These are phyloP conservation scores for Ceratobasidium sp. DNA, from an alignment of 1,284 basidiomycete genomes.

Conservation along the genomic window DNA sequence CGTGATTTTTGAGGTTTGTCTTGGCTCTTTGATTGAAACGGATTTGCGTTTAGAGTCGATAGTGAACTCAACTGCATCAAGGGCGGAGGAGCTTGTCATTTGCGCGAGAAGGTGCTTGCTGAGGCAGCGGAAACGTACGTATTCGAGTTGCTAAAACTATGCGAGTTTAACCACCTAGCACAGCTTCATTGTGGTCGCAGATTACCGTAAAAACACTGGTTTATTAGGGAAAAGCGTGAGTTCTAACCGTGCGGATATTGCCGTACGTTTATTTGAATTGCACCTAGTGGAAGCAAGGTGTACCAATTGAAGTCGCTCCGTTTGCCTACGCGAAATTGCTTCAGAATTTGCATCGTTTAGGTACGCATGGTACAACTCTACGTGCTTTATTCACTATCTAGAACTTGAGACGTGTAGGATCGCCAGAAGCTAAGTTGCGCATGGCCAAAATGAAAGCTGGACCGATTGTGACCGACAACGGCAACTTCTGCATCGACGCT, in stretches of 20 bases:
- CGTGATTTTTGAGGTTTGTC: constrained; percentile 50
- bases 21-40: not conserved
- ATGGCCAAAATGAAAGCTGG: constrained; percentile 87
- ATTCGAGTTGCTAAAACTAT: not conserved
- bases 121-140: constrained; percentile 89
- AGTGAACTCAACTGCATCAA: constrained; percentile 91
- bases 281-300: constrained; percentile 82
- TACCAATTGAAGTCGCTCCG: constrained; percentile 95
- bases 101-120: constrained; percentile 96
- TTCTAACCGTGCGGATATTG: constrained; percentile 39
- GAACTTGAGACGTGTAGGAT: constrained; percentile 42
- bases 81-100: constrained; percentile 95
- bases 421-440: constrained; percentile 69
- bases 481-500: constrained; percentile 94
- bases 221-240: constrained; percentile 83
- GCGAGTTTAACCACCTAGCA: not conserved
- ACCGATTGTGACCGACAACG: constrained; percentile 95
- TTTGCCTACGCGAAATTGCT: constrained; percentile 93
- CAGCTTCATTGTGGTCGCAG: constrained; percentile 93
- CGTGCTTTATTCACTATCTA: constrained; percentile 33
- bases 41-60: constrained; percentile 71
- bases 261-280: not conserved
- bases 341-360: constrained; percentile 68
- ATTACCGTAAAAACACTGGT: constrained; percentile 90
- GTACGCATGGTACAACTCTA: constrained; percentile 52